Evolutionary conservation across 2,329 filamentous ascomycete genomes (phyloP).

Genomic region (Capronia americana): DNA sequence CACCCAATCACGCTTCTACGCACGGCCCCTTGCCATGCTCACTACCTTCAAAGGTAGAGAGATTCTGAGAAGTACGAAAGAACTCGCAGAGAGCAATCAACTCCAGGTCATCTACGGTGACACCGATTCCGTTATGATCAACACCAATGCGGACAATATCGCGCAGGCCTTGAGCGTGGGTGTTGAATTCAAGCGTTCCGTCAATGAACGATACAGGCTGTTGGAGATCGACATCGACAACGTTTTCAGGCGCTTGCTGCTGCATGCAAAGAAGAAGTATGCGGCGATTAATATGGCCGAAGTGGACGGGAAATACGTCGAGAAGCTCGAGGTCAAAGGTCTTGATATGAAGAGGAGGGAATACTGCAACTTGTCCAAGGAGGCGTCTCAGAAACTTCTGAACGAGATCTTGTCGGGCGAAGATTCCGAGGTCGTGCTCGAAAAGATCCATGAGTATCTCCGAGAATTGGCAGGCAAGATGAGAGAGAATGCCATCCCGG

Average conservation of each 20-base stretch:
- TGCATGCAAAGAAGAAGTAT: slow-evolving; percentile 99
- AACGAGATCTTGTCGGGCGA: slow-evolving; percentile 94
- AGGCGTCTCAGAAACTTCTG: slow-evolving; percentile 87
- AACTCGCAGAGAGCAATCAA: slow-evolving; percentile 87
- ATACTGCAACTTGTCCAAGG: slow-evolving; percentile 94
- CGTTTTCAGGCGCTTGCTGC: slow-evolving; percentile 86
- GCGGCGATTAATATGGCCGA: slow-evolving; percentile 94
- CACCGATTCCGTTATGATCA: slow-evolving; percentile 99
- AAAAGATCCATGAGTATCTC: slow-evolving; percentile 91
- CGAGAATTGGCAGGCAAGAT: slow-evolving; percentile 84
- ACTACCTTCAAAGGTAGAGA: slow-evolving; percentile 98
- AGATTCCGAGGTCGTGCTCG: slow-evolving; percentile 84
- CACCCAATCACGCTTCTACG: slow-evolving; percentile 96
- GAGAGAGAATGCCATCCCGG: slow-evolving; percentile 76
- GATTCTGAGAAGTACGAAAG: slow-evolving; percentile 94
- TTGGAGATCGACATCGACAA: slow-evolving; percentile 99
- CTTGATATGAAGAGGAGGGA: slow-evolving; percentile 97
- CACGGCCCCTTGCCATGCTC: slow-evolving; percentile 89
- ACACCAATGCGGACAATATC: slow-evolving; percentile 94
- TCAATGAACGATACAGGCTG: slow-evolving; percentile 90
- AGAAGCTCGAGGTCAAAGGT: slow-evolving; percentile 97
- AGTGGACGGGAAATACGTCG: slow-evolving; percentile 83
- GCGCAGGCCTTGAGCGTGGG: slow-evolving; percentile 89
- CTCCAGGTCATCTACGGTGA: slow-evolving; percentile 98
- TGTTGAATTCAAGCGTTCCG: slow-evolving; percentile 90